phyloP scores from a whole-genome alignment of 495 filamentous ascomycete species.

The Penicillium ochrochloron region DNA sequence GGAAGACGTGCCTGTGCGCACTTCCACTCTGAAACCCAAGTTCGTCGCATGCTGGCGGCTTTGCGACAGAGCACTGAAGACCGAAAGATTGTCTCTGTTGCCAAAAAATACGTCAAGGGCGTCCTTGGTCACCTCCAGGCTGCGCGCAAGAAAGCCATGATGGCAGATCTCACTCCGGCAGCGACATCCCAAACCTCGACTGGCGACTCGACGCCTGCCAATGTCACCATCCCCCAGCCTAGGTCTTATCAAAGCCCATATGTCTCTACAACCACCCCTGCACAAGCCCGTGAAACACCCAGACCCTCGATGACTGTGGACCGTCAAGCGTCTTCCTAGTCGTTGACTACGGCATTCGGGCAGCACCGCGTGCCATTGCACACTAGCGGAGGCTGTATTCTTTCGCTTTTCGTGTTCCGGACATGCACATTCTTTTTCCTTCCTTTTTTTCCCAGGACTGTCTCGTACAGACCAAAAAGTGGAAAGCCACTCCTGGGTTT shows the following conservation, averaged over 20 bases:
- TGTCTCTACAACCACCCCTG: neutral
- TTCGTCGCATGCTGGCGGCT: slow-evolving; percentile 62
- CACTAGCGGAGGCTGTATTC: neutral
- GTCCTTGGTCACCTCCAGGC: slow-evolving; percentile 57
- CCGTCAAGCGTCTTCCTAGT: neutral
- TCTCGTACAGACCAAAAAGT: neutral
- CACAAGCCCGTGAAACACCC: neutral
- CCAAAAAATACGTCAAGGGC: slow-evolving; percentile 60
- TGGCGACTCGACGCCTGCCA: neutral
- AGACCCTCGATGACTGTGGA: neutral
- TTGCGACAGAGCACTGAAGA: slow-evolving; percentile 62
- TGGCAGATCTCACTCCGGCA: neutral
- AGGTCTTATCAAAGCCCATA: neutral
- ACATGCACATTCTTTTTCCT: neutral
- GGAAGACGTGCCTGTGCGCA: slow-evolving; percentile 61
- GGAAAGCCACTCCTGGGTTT: neutral
- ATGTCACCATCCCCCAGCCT: slow-evolving; percentile 3
- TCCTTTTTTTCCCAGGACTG: neutral
- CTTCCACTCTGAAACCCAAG: slow-evolving; percentile 58
- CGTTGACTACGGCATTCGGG: neutral
- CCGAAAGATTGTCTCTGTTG: slow-evolving; percentile 51
- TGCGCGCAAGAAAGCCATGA: slow-evolving; percentile 10
- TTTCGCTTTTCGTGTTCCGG: neutral
- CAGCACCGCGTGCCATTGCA: neutral
- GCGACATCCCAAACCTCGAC: neutral